A percentile compares a stretch with the other conserved stretches of the same genome.
Evolutionary conservation across 1,284 basidiomycete genomes (phyloP).

Genomic region (Ustilago tritici): DNA sequence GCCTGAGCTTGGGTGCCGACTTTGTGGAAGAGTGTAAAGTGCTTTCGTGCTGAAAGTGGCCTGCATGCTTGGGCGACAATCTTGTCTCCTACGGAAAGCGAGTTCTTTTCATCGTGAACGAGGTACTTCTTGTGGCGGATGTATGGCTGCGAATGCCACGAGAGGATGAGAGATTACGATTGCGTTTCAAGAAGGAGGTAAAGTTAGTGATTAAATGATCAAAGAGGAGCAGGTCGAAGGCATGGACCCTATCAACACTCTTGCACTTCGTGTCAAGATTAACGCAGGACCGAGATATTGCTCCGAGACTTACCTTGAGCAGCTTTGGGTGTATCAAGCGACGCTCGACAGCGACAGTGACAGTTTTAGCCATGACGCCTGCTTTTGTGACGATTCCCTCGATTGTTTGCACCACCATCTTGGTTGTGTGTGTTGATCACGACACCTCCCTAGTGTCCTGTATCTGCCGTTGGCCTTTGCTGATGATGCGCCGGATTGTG

Average conservation of each 20-base stretch:
- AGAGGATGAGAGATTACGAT: background rate
- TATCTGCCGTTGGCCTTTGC: no score
- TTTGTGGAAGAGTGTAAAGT: conserved; percentile 55
- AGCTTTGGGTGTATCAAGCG: conserved; percentile 61
- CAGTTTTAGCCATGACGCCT: conserved; percentile 66
- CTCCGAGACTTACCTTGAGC: conserved; percentile 46
- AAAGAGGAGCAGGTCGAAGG: background rate
- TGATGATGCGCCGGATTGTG: background rate
- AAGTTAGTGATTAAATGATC: background rate
- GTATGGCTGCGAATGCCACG: conserved; percentile 38
- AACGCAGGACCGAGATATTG: no score
- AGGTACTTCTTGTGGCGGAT: conserved; percentile 66
- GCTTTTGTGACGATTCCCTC: conserved; percentile 64
- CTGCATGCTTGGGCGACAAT: conserved; percentile 62
- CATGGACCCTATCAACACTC: background rate
- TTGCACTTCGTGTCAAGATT: background rate
- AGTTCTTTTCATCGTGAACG: conserved; percentile 58
- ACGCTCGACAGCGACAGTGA: conserved; percentile 63
- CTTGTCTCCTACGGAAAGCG: conserved; percentile 62
- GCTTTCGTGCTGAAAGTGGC: conserved; percentile 64
- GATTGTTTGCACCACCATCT: conserved; percentile 46
- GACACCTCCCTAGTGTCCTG: background rate
- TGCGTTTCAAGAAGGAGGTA: background rate
- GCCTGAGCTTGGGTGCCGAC: conserved; percentile 46
- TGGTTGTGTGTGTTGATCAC: background rate